Base-by-base conservation (phyloP, 2,329 filamentous ascomycete species). In the Claviceps fusiformis region DNA sequence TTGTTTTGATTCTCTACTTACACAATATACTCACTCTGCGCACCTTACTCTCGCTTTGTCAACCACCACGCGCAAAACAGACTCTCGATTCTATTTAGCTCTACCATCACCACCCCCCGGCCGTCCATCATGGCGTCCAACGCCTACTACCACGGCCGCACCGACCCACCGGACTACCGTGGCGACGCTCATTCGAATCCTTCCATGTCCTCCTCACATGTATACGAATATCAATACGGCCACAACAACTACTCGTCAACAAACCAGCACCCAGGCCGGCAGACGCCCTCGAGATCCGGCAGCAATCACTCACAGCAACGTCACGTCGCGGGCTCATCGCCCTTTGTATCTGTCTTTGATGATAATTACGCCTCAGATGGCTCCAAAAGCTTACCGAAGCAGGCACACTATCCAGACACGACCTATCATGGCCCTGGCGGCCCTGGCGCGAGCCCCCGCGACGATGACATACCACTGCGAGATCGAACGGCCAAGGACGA, bases 341-440 rank as follows among this genome's bases (percentile, higher is more conserved):
- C 83, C 10, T 85, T 86, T 65, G 79, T 82, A 54, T 79, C 78
- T 50, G 80, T 83, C 55, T 86, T 86, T 66, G 82, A 86, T 68
- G 83, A 87, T 66, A 74, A 83, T 56, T 86, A 87, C 64, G 80
- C 82, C 55, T 72, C 77, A 52, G 75, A 75, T 62, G 70, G 63
- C 66, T 72, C 63, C 60, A 73, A 62, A 65, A 70, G 66, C 67
- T 71, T 68, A 67, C 62, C 64, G 10, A 68, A 65, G 41, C 63
- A 64, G 49, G 64, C 57, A n/a, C 65, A 65, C 46, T 65, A 71
- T 51, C 76, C 77, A 59, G 80, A 85, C 61, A 78, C 80, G 24
- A 69, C 75, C 57, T 84, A 86, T 64, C 75, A 81, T 61, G 77
- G 78, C 57, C 70, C 70, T 19, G 55, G 68, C 65, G 56, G 66